A percentile compares a stretch with the other conserved stretches of the same genome.
Evolutionary conservation across 768 basidiomycete genomes (phyloP).

Genomic region (Collybia sp.): DNA sequence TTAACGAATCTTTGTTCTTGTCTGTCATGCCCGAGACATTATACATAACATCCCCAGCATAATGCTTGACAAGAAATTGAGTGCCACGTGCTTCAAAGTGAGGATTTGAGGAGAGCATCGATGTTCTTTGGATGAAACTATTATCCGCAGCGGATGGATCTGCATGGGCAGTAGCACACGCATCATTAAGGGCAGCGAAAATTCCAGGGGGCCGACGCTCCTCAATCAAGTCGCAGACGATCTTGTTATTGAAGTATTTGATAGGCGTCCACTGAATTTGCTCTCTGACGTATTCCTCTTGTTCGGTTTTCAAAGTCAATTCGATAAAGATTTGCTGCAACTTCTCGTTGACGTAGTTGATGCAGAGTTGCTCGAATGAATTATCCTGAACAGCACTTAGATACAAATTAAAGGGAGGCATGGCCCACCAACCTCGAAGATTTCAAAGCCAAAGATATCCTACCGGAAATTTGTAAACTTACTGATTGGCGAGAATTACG

Average conservation of each 20-base stretch:
- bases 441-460: slow-evolving; percentile 99
- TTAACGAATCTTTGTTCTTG: slow-evolving; percentile 97
- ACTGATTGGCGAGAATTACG: neutral
- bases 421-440: slow-evolving; percentile 68
- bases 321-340: slow-evolving; percentile 99
- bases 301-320: slow-evolving; percentile 96
- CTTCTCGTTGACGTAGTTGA: slow-evolving; percentile 99
- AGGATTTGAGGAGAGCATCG: slow-evolving; percentile 75
- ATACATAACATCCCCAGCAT: slow-evolving; percentile 99
- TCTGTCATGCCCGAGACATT: slow-evolving; percentile 98
- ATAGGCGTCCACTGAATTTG: slow-evolving; percentile 99
- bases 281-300: slow-evolving; percentile 98
- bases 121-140: slow-evolving; percentile 90
- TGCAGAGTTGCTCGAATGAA: slow-evolving; percentile 96
- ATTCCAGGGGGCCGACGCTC: slow-evolving; percentile 95
- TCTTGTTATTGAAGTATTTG: slow-evolving; percentile 98
- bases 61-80: slow-evolving; percentile 94
- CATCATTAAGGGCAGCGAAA: slow-evolving; percentile 96
- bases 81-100: slow-evolving; percentile 94
- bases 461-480: slow-evolving; percentile 18
- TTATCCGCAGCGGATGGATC: slow-evolving; percentile 95
- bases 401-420: slow-evolving; percentile 2
- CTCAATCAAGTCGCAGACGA: slow-evolving; percentile 98
- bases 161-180: slow-evolving; percentile 98
- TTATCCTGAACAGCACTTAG: slow-evolving; percentile 59